Conservation (phyloP, 1,139 yeast genomes). For the Debaryomycetaceae sp. region DNA sequence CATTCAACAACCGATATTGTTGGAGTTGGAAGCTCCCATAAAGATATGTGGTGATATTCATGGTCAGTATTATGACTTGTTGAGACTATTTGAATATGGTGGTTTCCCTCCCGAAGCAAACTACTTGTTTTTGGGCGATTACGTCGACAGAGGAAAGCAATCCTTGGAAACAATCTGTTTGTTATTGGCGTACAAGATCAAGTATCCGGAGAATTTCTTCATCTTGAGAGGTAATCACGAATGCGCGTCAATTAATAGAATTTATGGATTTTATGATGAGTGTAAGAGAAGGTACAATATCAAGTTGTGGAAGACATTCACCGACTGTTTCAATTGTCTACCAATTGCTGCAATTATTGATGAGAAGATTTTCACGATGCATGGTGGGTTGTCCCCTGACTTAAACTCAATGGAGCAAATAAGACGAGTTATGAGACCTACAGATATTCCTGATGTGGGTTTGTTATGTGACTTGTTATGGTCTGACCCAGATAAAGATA, state of each 20-base stretch:
- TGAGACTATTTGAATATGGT: slow-evolving; percentile 94
- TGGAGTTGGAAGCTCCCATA: slow-evolving; percentile 96
- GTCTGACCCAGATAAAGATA: slow-evolving; percentile 98
- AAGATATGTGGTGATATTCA: slow-evolving; percentile 95
- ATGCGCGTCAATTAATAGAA: slow-evolving; percentile 94
- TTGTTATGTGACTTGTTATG: slow-evolving; percentile 91
- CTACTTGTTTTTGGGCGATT: slow-evolving; percentile 91
- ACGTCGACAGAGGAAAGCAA: slow-evolving; percentile 98
- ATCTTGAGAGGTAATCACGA: slow-evolving; percentile 95
- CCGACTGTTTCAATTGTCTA: slow-evolving; percentile 95
- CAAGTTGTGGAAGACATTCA: slow-evolving; percentile 96
- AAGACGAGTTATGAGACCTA: slow-evolving; percentile 97
- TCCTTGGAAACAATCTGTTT: slow-evolving; percentile 92
- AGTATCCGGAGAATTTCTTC: slow-evolving; percentile 96
- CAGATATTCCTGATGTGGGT: slow-evolving; percentile 97
- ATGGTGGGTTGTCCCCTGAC: slow-evolving; percentile 97
- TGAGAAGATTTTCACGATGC: slow-evolving; percentile 97
- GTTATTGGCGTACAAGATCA: slow-evolving; percentile 89
- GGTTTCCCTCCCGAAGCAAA: slow-evolving; percentile 99
- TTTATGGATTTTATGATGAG: slow-evolving; percentile 96
- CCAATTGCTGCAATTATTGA: slow-evolving; percentile 98
- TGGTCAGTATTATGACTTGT: slow-evolving; percentile 93
- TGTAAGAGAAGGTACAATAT: slow-evolving; percentile 96
- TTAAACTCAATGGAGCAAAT: slow-evolving; percentile 97
- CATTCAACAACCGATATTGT: slow-evolving; percentile 92